Evolutionary conservation across 1,284 basidiomycete species (phyloP), one percentile per base, ranked within the genome.

Genomic region (Megacollybia platyphylla): DNA sequence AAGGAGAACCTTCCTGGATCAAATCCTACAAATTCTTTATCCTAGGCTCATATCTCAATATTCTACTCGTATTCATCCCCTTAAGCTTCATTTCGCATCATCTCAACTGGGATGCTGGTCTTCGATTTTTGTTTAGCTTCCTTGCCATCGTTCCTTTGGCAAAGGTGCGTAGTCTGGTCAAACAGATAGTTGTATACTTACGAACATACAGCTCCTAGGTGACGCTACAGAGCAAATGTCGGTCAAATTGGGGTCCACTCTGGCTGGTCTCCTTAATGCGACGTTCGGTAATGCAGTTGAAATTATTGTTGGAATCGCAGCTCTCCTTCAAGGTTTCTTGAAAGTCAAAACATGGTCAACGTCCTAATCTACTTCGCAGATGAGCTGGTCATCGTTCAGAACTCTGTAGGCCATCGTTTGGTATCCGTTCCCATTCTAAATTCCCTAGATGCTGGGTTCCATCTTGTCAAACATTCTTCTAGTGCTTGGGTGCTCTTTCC

Each of bases 391-490:
- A 83, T 94, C 48, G 89, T 94, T 3, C 87, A 93, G 61, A 88
- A 85, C 15, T 90, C 87, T 28, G 81, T 86, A 48, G 51, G 73
- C 53, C 18, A 39, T 30, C n/a, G 27, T 27, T 15, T 43, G 15
- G 5, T 39, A 17, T 37, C 26, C 32, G 32, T 6, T 36, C 8
- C 24, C 11, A 30, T 5, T 29, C 32, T 26, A 36, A 9, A 43
- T 11, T n/a, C 32, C 42, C 9, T 18, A 85, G 76, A 76, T 88
- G 73, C 69, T 88, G 36, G 86, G 86, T 20, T 86, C 81, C 11
- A 87, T 94, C 43, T 62, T 94, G 24, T 90, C 87, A n/a, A 94
- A 94, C 60, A 70, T 91, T 42, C 71, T 93, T 4, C 71, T 93
- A 27, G 90, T 94, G 10, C 65, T 93, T 5, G 90, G 90, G 15